These are phyloP conservation scores for Evernia prunastri DNA, from an alignment of 495 filamentous ascomycete species.

Conservation along the genomic window DNA sequence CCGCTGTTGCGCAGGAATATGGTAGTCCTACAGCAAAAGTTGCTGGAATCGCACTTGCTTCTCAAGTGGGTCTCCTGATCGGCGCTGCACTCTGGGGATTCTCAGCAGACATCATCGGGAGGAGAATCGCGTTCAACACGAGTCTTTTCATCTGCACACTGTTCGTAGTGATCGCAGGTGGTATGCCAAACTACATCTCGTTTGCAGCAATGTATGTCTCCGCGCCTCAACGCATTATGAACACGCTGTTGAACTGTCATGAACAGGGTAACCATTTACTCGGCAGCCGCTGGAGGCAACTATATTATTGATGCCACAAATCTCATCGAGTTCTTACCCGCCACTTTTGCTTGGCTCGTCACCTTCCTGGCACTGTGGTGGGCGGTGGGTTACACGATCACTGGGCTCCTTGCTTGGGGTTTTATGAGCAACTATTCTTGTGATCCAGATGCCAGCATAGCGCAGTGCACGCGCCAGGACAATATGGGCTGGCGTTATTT, in stretches of 20 bases:
- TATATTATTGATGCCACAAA: slow-evolving; percentile 37
- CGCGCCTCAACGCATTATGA: not conserved
- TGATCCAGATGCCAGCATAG: slow-evolving; percentile 7
- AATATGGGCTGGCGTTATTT: slow-evolving; percentile 42
- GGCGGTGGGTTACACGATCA: slow-evolving; percentile 33
- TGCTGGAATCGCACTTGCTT: slow-evolving; percentile 33
- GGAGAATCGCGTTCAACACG: slow-evolving; percentile 48
- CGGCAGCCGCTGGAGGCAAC: slow-evolving; percentile 34
- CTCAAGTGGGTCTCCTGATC: slow-evolving; percentile 42
- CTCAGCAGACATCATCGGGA: slow-evolving; percentile 48
- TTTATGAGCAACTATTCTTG: slow-evolving; percentile 37
- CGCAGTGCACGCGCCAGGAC: not conserved
- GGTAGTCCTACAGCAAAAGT: slow-evolving; percentile 28
- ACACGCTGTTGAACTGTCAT: slow-evolving; percentile 6
- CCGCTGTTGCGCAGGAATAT: slow-evolving; percentile 33
- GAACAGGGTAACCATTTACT: slow-evolving; percentile 35
- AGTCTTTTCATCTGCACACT: slow-evolving; percentile 43
- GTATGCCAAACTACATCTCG: slow-evolving; percentile 42
- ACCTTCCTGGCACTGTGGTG: slow-evolving; percentile 37
- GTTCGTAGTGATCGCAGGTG: slow-evolving; percentile 46
- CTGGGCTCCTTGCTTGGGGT: slow-evolving; percentile 36
- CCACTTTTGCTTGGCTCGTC: slow-evolving; percentile 33
- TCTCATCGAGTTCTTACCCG: slow-evolving; percentile 34
- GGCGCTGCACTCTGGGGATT: slow-evolving; percentile 52
- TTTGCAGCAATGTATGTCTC: slow-evolving; percentile 30